Base-by-base conservation (phyloP, 495 filamentous ascomycete genomes). In the Beverwykella pulmonaria region DNA sequence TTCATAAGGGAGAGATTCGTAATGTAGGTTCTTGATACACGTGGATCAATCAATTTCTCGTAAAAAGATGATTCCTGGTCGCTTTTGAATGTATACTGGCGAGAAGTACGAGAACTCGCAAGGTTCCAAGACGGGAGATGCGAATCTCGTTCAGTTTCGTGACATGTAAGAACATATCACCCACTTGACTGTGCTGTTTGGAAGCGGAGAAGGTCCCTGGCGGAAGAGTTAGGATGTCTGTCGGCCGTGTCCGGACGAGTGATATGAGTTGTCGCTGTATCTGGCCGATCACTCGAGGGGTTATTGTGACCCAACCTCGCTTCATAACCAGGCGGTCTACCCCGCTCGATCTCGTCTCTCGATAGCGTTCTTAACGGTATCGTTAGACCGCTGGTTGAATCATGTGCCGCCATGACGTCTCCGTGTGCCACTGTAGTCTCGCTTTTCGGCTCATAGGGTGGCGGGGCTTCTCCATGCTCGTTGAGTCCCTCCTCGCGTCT, bases 391-490 rank as follows among this genome's bases (percentile, higher is more conserved):
- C 14, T 59, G n/a, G 47, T 39, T 17, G 29, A 14, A n/a, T 68
- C 39, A 2, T 59, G 48, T 15, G 12, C 22, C 25, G 29, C 19
- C 25, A 1, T 25, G 5, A 22, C 44, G 55, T 55, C 49, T 22
- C 32, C 49, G 23, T 61, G 71, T 63, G 63, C 32, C 9, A 36
- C 46, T 30, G 50, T 61, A 22, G 19, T 54, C 27, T 60, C 53
- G 32, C 50, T 56, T 54, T 48, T 61, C 4, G 74, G 69, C 50
- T 71, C 53, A 67, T 80, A 80, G 1, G 77, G 73, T 44, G 79
- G 79, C 9, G 79, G 79, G 9, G 79, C 75, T 62, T 79, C 78
- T 22, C 77, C 79, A 9, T 67, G 36, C 68, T 79, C 79, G 67
- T 80, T 72, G 26, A 80, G 61, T 27, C 79, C 79, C 60, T 80